Percentiles rank a stretch among this genome's conserved stretches.
Evolutionary conservation across 768 basidiomycete genomes (phyloP).

Genomic region (Lactarius vividus): DNA sequence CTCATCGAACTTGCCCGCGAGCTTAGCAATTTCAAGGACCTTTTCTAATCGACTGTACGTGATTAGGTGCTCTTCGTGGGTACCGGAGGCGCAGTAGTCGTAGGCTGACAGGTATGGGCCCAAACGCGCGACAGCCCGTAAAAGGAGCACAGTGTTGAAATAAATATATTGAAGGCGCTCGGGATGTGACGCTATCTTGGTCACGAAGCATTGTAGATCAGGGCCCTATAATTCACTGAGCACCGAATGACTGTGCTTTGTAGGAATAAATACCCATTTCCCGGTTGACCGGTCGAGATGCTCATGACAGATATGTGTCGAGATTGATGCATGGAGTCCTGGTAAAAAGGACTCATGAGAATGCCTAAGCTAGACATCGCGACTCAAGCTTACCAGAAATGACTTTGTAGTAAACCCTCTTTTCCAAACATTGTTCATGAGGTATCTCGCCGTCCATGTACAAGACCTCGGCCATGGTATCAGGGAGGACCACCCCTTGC

Average conservation of each 20-base stretch:
- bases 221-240: constrained; percentile 50
- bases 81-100: constrained; percentile 80
- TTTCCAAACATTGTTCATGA: constrained; percentile 80
- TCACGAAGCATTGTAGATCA: constrained; percentile 88
- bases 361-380: background rate
- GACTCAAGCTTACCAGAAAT: constrained; percentile 68
- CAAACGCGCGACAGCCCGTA: constrained; percentile 86
- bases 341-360: constrained; percentile 12
- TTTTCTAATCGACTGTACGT: constrained; percentile 56
- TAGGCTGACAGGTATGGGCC: constrained; percentile 85
- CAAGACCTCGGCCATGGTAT: constrained; percentile 61
- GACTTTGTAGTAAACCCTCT: constrained; percentile 93
- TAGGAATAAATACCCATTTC: constrained; percentile 60
- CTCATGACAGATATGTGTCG: constrained; percentile 92
- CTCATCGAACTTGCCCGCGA: constrained; percentile 85
- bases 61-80: constrained; percentile 59
- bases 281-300: constrained; percentile 89
- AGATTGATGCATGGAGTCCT: constrained; percentile 96
- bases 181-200: constrained; percentile 87
- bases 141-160: constrained; percentile 89
- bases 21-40: constrained; percentile 63
- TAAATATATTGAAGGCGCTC: constrained; percentile 97
- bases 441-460: constrained; percentile 47
- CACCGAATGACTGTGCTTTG: constrained; percentile 6
- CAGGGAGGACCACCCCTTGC: constrained; percentile 51